Conservation (phyloP, 768 basidiomycete genomes). For the Naganishia vishniacii region DNA sequence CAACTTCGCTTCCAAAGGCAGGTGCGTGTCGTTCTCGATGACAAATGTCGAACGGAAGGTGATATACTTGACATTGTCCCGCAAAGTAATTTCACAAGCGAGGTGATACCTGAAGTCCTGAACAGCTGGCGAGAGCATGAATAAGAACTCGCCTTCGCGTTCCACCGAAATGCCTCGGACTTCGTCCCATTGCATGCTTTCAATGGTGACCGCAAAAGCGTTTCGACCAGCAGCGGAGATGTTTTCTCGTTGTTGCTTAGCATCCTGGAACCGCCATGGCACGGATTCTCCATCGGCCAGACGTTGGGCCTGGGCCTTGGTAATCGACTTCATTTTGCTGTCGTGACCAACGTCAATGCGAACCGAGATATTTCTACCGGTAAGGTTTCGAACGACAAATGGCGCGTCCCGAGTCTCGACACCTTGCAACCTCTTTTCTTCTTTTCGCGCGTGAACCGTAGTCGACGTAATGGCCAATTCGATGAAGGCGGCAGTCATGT, state of each 20-base stretch:
- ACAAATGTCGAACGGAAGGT: constrained; percentile 88
- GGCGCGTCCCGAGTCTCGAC: constrained; percentile 85
- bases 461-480: constrained; percentile 72
- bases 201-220: constrained; percentile 74
- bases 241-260: constrained; percentile 83
- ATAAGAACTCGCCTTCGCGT: constrained; percentile 83
- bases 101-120: constrained; percentile 69
- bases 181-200: constrained; percentile 82
- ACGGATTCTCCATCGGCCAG: constrained; percentile 68
- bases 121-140: constrained; percentile 74
- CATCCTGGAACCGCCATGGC: constrained; percentile 97
- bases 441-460: constrained; percentile 69
- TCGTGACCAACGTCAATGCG: constrained; percentile 69
- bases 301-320: constrained; percentile 54
- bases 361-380: constrained; percentile 74
- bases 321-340: constrained; percentile 50
- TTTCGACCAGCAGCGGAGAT: constrained; percentile 69
- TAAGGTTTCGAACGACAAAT: constrained; percentile 84
- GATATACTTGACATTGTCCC: constrained; percentile 88
- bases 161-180: constrained; percentile 84
- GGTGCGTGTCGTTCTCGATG: constrained; percentile 81
- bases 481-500: constrained; percentile 81
- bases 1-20: constrained; percentile 84
- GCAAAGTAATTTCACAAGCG: constrained; percentile 79
- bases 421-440: constrained; percentile 64